phyloP scores from a whole-genome alignment of 2,329 filamentous ascomycete species.

The Escovopsis weberi region DNA sequence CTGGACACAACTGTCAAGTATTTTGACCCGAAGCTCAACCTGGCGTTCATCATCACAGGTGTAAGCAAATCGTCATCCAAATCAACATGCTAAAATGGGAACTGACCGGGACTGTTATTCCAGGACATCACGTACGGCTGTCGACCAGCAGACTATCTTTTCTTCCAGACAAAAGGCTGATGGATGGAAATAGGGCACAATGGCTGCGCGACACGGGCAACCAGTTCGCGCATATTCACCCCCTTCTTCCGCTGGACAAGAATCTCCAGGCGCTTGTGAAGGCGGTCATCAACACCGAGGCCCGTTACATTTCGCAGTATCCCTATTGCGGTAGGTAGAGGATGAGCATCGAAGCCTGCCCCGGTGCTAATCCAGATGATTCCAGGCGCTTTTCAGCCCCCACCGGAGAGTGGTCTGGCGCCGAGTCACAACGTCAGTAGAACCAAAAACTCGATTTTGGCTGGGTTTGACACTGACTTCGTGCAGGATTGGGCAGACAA shows the following conservation, averaged over 20 bases:
- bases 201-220: constrained; percentile 78
- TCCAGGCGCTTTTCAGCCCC: constrained; percentile 71
- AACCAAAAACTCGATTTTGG: no score
- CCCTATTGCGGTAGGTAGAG: constrained; percentile 50
- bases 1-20: constrained; percentile 70
- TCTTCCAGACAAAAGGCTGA: no score
- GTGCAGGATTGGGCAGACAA: constrained; percentile 9
- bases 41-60: constrained; percentile 70
- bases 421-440: constrained; percentile 11
- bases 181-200: constrained; percentile 11
- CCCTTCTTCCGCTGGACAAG: constrained; percentile 38
- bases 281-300: constrained; percentile 57
- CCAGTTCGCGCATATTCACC: constrained; percentile 55
- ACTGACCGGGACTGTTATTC: no score
- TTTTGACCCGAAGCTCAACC: constrained; percentile 48
- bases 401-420: constrained; percentile 47
- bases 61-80: constrained; percentile 52
- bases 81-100: constrained; percentile 24
- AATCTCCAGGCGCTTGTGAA: constrained; percentile 54
- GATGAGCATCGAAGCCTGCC: neutral
- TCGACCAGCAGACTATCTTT: neutral
- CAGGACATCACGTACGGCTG: constrained; percentile 13
- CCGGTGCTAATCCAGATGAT: neutral
- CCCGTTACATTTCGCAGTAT: constrained; percentile 49
- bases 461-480: neutral